Base-by-base conservation (phyloP, 495 filamentous ascomycete species). In the Penicillium samsonianum region DNA sequence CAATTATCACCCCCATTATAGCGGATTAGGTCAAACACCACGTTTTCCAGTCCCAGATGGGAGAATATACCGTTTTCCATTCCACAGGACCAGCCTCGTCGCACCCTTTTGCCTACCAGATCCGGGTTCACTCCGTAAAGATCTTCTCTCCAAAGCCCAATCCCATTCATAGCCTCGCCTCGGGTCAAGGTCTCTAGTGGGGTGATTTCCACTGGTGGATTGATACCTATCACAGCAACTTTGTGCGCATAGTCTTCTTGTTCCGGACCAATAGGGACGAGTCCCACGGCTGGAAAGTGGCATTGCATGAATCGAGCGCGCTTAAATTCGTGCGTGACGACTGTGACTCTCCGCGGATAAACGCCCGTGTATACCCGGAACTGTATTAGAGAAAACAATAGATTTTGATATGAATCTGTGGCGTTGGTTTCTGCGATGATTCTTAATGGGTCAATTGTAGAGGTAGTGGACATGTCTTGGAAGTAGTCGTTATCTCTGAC, bases 321-420 rank as follows among this genome's bases (percentile, higher is more conserved):
- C 63, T 95, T 95, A 72, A 94, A 95, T 17, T 72, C 83, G 61
- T 92, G 89, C 46, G 84, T 88, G 44, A 95, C 79, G 14, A 95
- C 78, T 12, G 84, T 90, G 3, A 94, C 67, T 26, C 51, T 61
- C n/a, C 44, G 40, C 10, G 73, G 76, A 50, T 74, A 76, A 2
- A 43, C 14, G 0, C 77, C 72, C 1, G 72, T 74, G 22, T 74
- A 63, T 19, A 58, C 31, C 63, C 78, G 80, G 67, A 91, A 92
- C 20, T 70, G 69, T 6, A 85, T 58, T 9, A 92, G 62, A 4
- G 87, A 87, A 61, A 91, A 90, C 19, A 92, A 67, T 12, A 92
- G 71, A 60, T 94, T 95, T 55, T 87, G 82, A 64, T 89, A 90
- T 4, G 87, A 91, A 61, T 95, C 90, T n/a, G 88, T 80, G 1